phyloP scores from a whole-genome alignment of 805 yeast species.

The Yarrowia sp. region DNA sequence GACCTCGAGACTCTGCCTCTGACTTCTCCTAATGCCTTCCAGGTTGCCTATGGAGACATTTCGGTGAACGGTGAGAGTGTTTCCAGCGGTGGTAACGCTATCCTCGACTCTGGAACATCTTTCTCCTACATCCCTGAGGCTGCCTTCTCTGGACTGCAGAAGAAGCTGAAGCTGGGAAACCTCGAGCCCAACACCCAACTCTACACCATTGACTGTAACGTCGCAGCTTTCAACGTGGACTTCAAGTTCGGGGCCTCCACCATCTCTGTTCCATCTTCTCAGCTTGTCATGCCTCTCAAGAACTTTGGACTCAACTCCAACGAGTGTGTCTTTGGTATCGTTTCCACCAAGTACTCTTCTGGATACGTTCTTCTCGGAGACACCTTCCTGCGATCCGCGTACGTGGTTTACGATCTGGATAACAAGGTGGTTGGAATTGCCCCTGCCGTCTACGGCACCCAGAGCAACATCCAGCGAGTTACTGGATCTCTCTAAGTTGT shows the following conservation, averaged over 20 bases:
- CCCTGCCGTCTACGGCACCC: conserved; percentile 49
- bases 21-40: conserved; percentile 21
- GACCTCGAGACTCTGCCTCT: conserved; percentile 47
- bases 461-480: conserved; percentile 11
- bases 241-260: conserved; percentile 46
- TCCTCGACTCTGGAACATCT: conserved; percentile 67
- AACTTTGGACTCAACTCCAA: conserved; percentile 40
- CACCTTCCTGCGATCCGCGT: conserved; percentile 65
- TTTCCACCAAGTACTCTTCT: conserved; percentile 47
- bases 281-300: conserved; percentile 50
- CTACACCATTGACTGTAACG: conserved; percentile 11
- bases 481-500: conserved; percentile 8
- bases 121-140: conserved; percentile 56
- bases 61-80: conserved; percentile 40
- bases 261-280: conserved; percentile 86
- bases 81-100: conserved; percentile 47
- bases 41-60: conserved; percentile 4
- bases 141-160: neutral
- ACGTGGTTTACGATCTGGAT: conserved; percentile 70
- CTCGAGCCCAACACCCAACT: conserved; percentile 32
- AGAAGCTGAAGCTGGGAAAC: neutral
- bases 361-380: conserved; percentile 58
- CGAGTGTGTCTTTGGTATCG: conserved; percentile 45
- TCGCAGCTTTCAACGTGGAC: conserved; percentile 4
- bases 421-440: conserved; percentile 63